These are phyloP conservation scores for Pichia scutulata DNA, from an alignment of 805 yeast species.

Conservation along the genomic window DNA sequence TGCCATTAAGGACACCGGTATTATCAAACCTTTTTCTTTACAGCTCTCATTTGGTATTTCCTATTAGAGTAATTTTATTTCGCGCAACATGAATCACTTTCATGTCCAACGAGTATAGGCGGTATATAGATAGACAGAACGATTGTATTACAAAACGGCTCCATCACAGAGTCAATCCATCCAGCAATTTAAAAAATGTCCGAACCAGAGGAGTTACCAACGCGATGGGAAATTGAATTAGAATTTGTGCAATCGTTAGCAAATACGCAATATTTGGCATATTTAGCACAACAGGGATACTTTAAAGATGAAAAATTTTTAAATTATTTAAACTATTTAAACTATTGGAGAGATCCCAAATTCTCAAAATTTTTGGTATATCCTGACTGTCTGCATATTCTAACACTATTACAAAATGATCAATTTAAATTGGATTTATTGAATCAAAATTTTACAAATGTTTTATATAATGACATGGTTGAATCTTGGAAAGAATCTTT, in stretches of 20 bases:
- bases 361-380: constrained; percentile 66
- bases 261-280: constrained; percentile 80
- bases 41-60: background rate
- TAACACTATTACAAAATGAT: constrained; percentile 51
- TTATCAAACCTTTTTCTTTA: too few relatives aligned
- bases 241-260: constrained; percentile 91
- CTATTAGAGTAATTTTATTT: background rate
- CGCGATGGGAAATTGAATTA: constrained; percentile 81
- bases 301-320: constrained; percentile 66
- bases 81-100: background rate
- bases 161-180: background rate
- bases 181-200: background rate
- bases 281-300: constrained; percentile 75
- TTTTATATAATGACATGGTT: constrained; percentile 69
- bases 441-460: constrained; percentile 48
- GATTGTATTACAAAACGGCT: too few relatives aligned
- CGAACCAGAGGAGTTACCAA: constrained; percentile 38
- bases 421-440: constrained; percentile 49
- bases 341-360: constrained; percentile 75
- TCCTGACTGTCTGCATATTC: constrained; percentile 81
- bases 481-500: constrained; percentile 50
- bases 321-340: constrained; percentile 69
- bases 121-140: too few relatives aligned
- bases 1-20: too few relatives aligned
- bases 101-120: too few relatives aligned